A percentile compares a stretch with the other conserved stretches of the same genome.
Conservation (phyloP, 306 rosid species). For the Senna siamea region DNA sequence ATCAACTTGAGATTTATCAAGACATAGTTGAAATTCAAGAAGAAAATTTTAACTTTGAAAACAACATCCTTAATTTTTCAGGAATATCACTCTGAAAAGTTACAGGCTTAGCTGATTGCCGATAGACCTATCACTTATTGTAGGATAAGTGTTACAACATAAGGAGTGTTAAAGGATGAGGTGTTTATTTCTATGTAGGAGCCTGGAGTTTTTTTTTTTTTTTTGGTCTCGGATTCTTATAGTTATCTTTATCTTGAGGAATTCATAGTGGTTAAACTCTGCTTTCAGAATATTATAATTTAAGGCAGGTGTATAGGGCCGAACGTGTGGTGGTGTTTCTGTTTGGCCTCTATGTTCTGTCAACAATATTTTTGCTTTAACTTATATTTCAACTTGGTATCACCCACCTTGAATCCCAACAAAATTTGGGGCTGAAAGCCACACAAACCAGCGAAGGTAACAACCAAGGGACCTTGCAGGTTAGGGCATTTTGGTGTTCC, state of each 20-base stretch:
- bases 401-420: no score
- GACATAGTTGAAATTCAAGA: not conserved
- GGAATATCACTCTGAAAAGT: constrained; percentile 14
- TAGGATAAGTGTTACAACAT: not conserved
- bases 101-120: not conserved
- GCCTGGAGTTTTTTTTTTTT: not conserved
- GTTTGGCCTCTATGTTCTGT: no score
- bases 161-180: not conserved
- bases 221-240: not conserved
- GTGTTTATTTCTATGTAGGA: not conserved
- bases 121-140: not conserved
- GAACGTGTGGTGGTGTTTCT: no score
- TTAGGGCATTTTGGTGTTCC: no score
- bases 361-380: no score
- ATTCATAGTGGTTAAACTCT: no score
- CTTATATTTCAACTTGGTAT: no score
- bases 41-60: not conserved
- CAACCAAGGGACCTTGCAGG: no score
- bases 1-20: constrained; percentile 2
- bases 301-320: no score
- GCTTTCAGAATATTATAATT: no score
- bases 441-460: no score
- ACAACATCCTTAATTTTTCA: not conserved
- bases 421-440: no score
- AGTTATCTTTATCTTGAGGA: not conserved